Percentiles rank a stretch among this genome's conserved stretches.
Evolutionary conservation across 768 basidiomycete genomes (phyloP).

Genomic region (Panaeolus papilionaceus): DNA sequence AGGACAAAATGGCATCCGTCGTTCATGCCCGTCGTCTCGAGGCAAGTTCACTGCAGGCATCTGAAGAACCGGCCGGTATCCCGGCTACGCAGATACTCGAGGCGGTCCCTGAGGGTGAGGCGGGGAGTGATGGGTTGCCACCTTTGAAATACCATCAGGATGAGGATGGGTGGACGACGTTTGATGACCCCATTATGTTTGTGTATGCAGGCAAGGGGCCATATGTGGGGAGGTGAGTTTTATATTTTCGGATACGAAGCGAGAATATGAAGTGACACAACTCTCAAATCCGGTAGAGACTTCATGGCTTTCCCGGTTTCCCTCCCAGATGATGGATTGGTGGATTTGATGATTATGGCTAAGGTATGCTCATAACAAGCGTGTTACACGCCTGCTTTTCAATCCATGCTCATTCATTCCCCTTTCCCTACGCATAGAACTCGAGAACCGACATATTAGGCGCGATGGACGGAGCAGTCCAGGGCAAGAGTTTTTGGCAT

Average conservation of each 20-base stretch:
- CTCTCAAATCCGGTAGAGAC: slow-evolving; percentile 46
- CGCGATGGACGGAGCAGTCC: slow-evolving; percentile 64
- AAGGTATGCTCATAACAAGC: slow-evolving; percentile 45
- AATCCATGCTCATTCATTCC: slow-evolving; percentile 13
- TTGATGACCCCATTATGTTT: slow-evolving; percentile 72
- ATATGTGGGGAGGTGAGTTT: slow-evolving; percentile 65
- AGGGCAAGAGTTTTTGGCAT: slow-evolving; percentile 68
- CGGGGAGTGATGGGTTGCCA: slow-evolving; percentile 41
- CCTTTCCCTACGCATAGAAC: slow-evolving; percentile 37
- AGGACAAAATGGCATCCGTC: slow-evolving; percentile 67
- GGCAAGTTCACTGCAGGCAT: slow-evolving; percentile 27
- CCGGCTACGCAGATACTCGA: slow-evolving; percentile 15
- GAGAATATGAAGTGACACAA: not conserved
- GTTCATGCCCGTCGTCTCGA: slow-evolving; percentile 42
- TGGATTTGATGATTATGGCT: slow-evolving; percentile 75
- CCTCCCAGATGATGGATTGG: slow-evolving; percentile 76
- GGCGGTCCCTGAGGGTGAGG: slow-evolving; percentile 19
- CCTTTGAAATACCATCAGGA: slow-evolving; percentile 48
- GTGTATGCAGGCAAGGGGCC: slow-evolving; percentile 83
- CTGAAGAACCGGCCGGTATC: slow-evolving; percentile 7
- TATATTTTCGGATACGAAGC: not conserved
- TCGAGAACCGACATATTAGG: slow-evolving; percentile 57
- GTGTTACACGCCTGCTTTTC: slow-evolving; percentile 1
- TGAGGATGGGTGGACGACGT: slow-evolving; percentile 70
- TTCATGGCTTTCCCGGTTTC: slow-evolving; percentile 88